A percentile compares a stretch with the other conserved stretches of the same genome.
Evolutionary conservation across 371 early-diverging fungal genomes (phyloP).

Genomic region (Mortierella sp.): DNA sequence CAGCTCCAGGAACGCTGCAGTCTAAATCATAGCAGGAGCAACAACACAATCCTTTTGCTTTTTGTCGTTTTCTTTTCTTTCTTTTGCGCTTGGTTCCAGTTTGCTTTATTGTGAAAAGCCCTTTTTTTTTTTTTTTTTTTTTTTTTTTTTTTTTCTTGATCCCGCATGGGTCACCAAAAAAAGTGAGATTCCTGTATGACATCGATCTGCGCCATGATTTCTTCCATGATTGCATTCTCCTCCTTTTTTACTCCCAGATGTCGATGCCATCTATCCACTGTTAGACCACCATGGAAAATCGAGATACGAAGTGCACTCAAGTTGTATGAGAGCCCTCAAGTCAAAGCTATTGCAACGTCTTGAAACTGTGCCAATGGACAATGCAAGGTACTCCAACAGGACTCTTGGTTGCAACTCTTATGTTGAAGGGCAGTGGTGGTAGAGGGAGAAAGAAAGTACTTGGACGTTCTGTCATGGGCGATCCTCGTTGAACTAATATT

Average conservation of each 20-base stretch:
- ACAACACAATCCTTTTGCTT: too few relatives aligned
- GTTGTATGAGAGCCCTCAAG: constrained; percentile 67
- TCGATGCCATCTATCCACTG: constrained; percentile 67
- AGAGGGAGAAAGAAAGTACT: too few relatives aligned
- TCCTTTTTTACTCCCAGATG: constrained; percentile 56
- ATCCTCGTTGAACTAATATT: neutral
- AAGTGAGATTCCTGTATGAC: constrained; percentile 44
- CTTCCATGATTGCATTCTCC: constrained; percentile 7
- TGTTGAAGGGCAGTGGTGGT: too few relatives aligned
- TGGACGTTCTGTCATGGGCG: neutral
- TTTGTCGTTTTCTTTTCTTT: neutral
- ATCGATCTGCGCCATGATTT: neutral
- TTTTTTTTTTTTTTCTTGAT: neutral
- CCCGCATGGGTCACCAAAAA: constrained; percentile 28
- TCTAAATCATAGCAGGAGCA: constrained; percentile 43
- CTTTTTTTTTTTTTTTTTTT: neutral
- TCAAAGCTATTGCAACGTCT: constrained; percentile 49
- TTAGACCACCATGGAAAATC: constrained; percentile 68
- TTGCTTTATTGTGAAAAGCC: neutral
- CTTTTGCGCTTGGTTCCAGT: too few relatives aligned
- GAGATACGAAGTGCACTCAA: constrained; percentile 63
- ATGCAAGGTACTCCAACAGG: constrained; percentile 54
- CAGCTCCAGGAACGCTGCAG: constrained; percentile 41
- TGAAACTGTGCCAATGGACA: constrained; percentile 56
- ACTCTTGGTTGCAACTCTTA: too few relatives aligned